Base-by-base conservation (phyloP, 345 rosid species). In the Aethionema arabicum region DNA sequence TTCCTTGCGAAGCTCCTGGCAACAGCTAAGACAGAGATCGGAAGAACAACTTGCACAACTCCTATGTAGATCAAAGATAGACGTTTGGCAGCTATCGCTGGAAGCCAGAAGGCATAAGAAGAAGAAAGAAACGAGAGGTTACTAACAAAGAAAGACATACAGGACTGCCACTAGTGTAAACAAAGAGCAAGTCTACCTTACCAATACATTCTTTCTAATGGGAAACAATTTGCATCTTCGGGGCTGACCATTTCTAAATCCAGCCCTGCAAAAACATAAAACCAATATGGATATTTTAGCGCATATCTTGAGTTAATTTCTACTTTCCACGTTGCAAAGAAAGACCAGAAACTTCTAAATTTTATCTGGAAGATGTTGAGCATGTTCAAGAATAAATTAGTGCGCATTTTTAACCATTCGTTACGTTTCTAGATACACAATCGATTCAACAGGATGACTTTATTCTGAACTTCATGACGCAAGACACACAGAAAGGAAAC, bases 31-130 rank as follows among this genome's bases (percentile, higher is more conserved):
- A 21, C 27, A 21, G 27, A 21, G 27, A 21, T 21, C 27, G 27
- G 27, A 21, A 21, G 2, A 2, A 21, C 27, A 21, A 2, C 27
- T 21, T 21, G 27, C 27, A 21, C 27, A 21, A 21, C 27, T 21
- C 27, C 27, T 21, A 21, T 21, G 27, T 21, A 71, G 67, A 72
- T 85, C 86, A 68, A 69, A 69, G 27, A 85, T 80, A 0, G 91
- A 76, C 14, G 96, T 82, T 61, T 64, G 65, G 78, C 91, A 87
- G 67, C 64, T 73, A 69, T 85, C 72, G 54, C 87, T 84, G 80
- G 71, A 59, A 44, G 15, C 21, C 67, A 33, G 27, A 21, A 21
- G 27, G 27, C 27, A 21, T 21, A 39, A 32, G 11, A 14, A 54
- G 6, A 27, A 33, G 51, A 69, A 27, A 32, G 11, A 35, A 14